Evolutionary conservation across 2,329 filamentous ascomycete genomes (phyloP).

Genomic region (Huntiella savannae): DNA sequence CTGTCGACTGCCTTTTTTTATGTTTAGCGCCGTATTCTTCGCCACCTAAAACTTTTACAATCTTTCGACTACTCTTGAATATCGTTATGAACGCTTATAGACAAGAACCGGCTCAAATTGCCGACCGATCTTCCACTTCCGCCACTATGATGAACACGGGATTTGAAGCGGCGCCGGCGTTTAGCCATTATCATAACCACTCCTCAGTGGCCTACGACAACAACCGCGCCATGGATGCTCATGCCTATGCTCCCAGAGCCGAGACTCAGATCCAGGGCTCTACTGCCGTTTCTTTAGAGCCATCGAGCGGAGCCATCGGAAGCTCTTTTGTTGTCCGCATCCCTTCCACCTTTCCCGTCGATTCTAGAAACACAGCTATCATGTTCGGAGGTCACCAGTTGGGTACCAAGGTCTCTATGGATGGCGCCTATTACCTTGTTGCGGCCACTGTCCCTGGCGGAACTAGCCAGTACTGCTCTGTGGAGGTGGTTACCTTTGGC

Average conservation of each 20-base stretch:
- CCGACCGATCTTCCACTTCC: neutral
- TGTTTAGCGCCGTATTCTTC: no score
- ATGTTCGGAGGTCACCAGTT: neutral
- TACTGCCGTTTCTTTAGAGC: constrained; percentile 24
- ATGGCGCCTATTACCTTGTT: constrained; percentile 37
- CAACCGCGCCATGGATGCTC: neutral
- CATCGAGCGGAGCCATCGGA: constrained; percentile 46
- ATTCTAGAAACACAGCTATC: constrained; percentile 1
- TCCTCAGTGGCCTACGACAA: neutral
- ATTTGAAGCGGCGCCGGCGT: neutral
- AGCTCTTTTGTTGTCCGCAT: constrained; percentile 58
- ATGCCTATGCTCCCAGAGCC: neutral
- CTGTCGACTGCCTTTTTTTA: no score
- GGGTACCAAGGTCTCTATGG: neutral
- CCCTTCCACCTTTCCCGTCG: constrained; percentile 38
- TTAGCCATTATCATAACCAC: neutral
- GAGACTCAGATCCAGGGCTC: neutral
- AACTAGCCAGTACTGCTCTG: constrained; percentile 17
- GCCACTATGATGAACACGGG: neutral
- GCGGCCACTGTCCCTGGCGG: constrained; percentile 50
- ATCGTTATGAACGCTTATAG: neutral
- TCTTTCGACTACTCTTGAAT: no score
- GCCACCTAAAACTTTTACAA: no score
- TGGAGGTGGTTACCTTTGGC: constrained; percentile 34
- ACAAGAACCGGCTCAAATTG: neutral